Percentiles rank a stretch among this genome's conserved stretches.
Conservation (phyloP, 371 early-diverging fungal genomes). For the Parasitella parasitica region DNA sequence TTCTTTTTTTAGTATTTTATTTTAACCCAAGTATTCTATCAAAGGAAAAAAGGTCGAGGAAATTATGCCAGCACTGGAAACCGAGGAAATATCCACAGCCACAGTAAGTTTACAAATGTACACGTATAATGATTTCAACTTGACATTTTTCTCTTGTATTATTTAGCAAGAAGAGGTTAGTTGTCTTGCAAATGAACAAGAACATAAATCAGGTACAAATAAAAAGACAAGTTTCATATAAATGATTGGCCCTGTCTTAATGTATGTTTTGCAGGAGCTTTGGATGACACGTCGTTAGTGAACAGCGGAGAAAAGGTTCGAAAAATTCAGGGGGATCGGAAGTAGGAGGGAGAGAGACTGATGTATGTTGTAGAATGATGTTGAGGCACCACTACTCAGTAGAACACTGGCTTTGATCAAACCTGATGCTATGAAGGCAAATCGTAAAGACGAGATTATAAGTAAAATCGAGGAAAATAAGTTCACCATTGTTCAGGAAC, state of each 20-base stretch:
- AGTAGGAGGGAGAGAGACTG: not conserved
- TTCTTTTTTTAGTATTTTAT: not conserved
- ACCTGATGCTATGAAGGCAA: constrained; percentile 33
- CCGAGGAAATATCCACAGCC: not conserved
- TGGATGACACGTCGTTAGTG: not conserved
- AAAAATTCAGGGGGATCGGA: not conserved
- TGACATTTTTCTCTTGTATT: not conserved
- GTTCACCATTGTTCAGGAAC: constrained; percentile 60
- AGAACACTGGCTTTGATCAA: constrained; percentile 38
- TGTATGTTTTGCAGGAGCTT: not conserved
- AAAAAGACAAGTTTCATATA: not conserved
- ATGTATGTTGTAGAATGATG: not conserved
- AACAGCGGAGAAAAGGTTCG: not conserved
- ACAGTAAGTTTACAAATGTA: not conserved
- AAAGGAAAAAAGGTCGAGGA: not conserved
- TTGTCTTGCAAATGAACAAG: not conserved
- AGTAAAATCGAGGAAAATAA: constrained; percentile 53
- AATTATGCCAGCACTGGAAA: not conserved
- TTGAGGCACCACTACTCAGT: not conserved
- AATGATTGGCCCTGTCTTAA: constrained; percentile 7
- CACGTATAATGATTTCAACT: not conserved
- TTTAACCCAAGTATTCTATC: not conserved
- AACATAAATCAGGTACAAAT: not conserved
- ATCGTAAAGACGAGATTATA: constrained; percentile 59
- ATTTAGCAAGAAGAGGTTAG: not conserved